A percentile compares a stretch with the other conserved stretches of the same genome.
phyloP scores from a whole-genome alignment of 306 rosid genomes.

The Parietaria judaica region DNA sequence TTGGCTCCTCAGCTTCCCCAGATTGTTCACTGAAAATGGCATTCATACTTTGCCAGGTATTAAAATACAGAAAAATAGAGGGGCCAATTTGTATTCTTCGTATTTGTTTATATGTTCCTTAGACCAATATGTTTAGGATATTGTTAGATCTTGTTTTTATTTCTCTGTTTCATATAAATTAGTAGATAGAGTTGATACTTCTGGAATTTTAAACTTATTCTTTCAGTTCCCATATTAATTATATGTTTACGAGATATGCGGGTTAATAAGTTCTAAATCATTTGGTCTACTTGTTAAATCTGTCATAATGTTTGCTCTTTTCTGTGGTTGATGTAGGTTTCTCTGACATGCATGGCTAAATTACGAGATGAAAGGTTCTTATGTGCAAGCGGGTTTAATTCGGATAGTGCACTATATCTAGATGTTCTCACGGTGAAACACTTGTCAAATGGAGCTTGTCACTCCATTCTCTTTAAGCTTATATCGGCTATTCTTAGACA shows the following conservation, averaged over 20 bases:
- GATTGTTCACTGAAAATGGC: slow-evolving; percentile 97
- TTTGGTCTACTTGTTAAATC: slow-evolving; percentile 8
- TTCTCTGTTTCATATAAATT: too few relatives aligned
- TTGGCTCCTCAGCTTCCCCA: slow-evolving; percentile 85
- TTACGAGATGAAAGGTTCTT: slow-evolving; percentile 87
- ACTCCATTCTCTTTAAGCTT: slow-evolving; percentile 81
- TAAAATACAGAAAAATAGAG: background rate
- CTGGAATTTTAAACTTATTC: too few relatives aligned
- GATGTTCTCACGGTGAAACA: slow-evolving; percentile 78
- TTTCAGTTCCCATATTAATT: too few relatives aligned
- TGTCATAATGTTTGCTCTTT: slow-evolving; percentile 7
- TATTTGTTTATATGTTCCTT: too few relatives aligned
- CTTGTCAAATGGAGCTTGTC: slow-evolving; percentile 88
- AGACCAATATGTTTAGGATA: too few relatives aligned
- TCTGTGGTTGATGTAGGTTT: slow-evolving; percentile 47
- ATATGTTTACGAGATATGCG: too few relatives aligned
- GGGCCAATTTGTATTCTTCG: too few relatives aligned
- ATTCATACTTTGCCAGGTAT: slow-evolving; percentile 79
- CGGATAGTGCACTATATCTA: slow-evolving; percentile 69
- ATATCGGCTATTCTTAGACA: slow-evolving; percentile 70
- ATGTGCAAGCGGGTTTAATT: slow-evolving; percentile 64
- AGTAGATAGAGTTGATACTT: too few relatives aligned
- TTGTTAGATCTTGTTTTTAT: too few relatives aligned
- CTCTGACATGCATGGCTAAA: slow-evolving; percentile 94
- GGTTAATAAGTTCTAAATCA: background rate